A percentile compares a stretch with the other conserved stretches of the same genome.
Conservation (phyloP, 1,284 basidiomycete genomes). For the Vanrija sp. region DNA sequence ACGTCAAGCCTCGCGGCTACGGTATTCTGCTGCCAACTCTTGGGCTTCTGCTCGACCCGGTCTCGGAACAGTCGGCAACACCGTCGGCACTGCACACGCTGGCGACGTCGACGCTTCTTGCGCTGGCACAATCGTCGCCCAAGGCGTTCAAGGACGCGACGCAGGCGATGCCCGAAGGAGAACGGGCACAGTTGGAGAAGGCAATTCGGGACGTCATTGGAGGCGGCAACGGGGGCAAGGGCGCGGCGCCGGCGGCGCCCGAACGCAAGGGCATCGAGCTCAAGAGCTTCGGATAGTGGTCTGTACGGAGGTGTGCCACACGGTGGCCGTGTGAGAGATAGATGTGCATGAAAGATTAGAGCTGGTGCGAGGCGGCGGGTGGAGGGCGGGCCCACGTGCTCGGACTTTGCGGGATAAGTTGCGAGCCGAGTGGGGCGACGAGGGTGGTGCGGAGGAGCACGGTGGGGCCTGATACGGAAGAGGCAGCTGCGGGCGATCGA, state of each 20-base stretch:
- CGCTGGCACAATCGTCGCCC: constrained; percentile 70
- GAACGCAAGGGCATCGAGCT: constrained; percentile 42
- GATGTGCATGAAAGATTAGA: background rate
- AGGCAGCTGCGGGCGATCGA: too few relatives aligned
- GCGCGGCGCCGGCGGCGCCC: constrained; percentile 30
- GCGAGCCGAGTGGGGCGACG: too few relatives aligned
- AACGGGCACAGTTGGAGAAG: constrained; percentile 66
- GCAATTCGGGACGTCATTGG: constrained; percentile 73
- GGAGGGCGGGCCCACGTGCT: too few relatives aligned
- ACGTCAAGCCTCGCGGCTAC: constrained; percentile 63
- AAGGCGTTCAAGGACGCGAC: constrained; percentile 83
- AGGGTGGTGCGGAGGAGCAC: too few relatives aligned
- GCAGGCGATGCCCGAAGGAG: constrained; percentile 60
- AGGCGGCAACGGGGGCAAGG: constrained; percentile 32
- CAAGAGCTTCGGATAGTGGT: constrained; percentile 40
- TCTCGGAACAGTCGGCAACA: constrained; percentile 44
- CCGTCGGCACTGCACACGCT: constrained; percentile 58
- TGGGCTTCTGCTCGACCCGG: constrained; percentile 65
- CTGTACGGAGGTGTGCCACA: background rate
- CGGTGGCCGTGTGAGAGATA: background rate
- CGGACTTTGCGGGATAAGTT: too few relatives aligned
- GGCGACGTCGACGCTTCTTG: constrained; percentile 69
- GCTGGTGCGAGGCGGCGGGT: background rate
- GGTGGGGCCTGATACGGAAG: too few relatives aligned
- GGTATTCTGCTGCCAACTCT: constrained; percentile 76